These are phyloP conservation scores for Rhizophagus sp. DNA, from an alignment of 192 early-diverging fungal genomes.

Conservation along the genomic window DNA sequence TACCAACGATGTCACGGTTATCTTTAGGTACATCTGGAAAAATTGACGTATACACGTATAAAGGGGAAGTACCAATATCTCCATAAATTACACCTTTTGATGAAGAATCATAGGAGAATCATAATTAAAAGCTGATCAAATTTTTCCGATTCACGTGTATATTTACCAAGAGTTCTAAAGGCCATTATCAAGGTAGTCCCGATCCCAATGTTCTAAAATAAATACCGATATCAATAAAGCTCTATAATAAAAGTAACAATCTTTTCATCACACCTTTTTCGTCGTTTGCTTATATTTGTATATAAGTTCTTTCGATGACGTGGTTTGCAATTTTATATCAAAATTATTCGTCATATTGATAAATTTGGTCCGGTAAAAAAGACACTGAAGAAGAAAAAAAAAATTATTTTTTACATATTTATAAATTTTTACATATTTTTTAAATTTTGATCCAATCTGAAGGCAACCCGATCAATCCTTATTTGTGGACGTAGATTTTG, in stretches of 20 bases:
- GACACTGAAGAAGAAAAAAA: too few species aligned
- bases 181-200: background rate
- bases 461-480: too few species aligned
- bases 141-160: background rate
- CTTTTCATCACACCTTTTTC: background rate
- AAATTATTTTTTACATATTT: too few species aligned
- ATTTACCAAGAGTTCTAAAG: background rate
- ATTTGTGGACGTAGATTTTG: too few species aligned
- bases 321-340: too few species aligned
- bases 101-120: background rate
- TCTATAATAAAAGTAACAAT: background rate
- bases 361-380: too few species aligned
- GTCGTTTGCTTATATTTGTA: background rate
- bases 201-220: background rate
- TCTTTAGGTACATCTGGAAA: conserved; percentile 30
- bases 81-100: conserved; percentile 40
- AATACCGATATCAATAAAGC: background rate
- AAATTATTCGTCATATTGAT: too few species aligned
- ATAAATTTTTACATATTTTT: too few species aligned
- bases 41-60: conserved; percentile 52
- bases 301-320: too few species aligned
- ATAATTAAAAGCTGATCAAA: background rate
- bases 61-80: conserved; percentile 57
- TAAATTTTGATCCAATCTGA: too few species aligned
- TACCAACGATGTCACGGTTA: background rate